phyloP scores from a whole-genome alignment of 768 basidiomycete species.

The Lactarius vividus region DNA sequence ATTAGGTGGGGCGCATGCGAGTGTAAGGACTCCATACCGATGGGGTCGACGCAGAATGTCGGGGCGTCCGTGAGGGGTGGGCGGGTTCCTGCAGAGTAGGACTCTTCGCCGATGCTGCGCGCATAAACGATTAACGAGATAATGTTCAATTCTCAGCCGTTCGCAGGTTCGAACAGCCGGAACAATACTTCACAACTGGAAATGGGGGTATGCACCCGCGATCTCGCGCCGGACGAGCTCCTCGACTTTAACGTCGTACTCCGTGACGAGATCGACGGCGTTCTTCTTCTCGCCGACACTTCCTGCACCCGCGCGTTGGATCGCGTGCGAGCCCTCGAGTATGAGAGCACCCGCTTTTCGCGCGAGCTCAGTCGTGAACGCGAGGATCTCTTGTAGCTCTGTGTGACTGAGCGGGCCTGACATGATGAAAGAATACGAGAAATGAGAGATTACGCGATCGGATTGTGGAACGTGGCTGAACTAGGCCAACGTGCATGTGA shows the following conservation, averaged over 20 bases:
- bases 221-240: conserved; percentile 75
- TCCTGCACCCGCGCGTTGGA: conserved; percentile 50
- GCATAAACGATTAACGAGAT: conserved; percentile 1
- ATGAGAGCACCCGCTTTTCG: conserved; percentile 73
- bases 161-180: not conserved
- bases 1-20: not conserved
- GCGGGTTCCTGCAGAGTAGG: conserved; percentile 72
- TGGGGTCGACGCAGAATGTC: conserved; percentile 96
- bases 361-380: conserved; percentile 70
- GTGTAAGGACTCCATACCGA: conserved; percentile 48
- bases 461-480: no score
- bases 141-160: not conserved
- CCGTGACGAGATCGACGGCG: conserved; percentile 90
- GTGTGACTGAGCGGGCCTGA: conserved; percentile 33
- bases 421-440: conserved; percentile 1
- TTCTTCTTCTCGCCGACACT: conserved; percentile 86
- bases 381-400: conserved; percentile 60
- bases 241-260: conserved; percentile 91
- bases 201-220: conserved; percentile 61
- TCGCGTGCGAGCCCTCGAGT: conserved; percentile 71
- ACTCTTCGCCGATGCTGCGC: conserved; percentile 89
- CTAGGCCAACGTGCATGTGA: no score
- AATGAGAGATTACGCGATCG: not conserved
- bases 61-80: conserved; percentile 78
- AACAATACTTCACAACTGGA: conserved; percentile 60